These are phyloP conservation scores for Globisporangium paroecandrum DNA, from an alignment of 352 stramenopile genomes.

Conservation along the genomic window DNA sequence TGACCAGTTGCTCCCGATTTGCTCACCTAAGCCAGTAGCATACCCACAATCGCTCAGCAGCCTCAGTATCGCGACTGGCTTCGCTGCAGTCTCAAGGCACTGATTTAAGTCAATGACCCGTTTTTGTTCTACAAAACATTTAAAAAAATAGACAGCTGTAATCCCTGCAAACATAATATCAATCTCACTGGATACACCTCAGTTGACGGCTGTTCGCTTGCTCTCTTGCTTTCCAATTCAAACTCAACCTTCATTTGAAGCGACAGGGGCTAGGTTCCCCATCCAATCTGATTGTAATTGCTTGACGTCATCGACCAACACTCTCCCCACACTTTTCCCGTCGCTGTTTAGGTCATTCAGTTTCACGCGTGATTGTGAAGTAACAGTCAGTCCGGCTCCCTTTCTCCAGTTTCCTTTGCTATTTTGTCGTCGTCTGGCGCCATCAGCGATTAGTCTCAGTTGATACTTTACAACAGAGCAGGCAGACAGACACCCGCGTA, in stretches of 20 bases:
- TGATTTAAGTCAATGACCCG: not conserved
- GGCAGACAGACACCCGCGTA: not conserved
- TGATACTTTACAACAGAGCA: not conserved
- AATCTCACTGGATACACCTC: not conserved
- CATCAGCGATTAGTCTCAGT: not conserved
- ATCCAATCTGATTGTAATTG: not conserved
- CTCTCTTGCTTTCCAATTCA: not conserved
- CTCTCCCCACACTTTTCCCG: not conserved
- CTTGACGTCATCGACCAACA: not conserved
- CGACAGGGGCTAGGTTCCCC: not conserved
- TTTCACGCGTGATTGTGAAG: not conserved
- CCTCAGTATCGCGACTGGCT: no score
- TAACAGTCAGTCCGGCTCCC: not conserved
- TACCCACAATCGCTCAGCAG: not conserved
- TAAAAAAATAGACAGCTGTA: not conserved
- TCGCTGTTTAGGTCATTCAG: not conserved
- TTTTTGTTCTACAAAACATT: not conserved
- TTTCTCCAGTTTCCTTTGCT: not conserved
- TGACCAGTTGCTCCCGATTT: not conserved
- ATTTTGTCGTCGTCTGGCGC: not conserved
- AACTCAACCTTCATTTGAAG: not conserved
- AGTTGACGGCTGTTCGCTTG: not conserved
- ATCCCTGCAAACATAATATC: not conserved
- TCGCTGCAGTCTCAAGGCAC: not conserved
- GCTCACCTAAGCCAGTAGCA: not conserved